Conservation (phyloP, 2,329 filamentous ascomycete genomes). For the Hypoxylon sp. region DNA sequence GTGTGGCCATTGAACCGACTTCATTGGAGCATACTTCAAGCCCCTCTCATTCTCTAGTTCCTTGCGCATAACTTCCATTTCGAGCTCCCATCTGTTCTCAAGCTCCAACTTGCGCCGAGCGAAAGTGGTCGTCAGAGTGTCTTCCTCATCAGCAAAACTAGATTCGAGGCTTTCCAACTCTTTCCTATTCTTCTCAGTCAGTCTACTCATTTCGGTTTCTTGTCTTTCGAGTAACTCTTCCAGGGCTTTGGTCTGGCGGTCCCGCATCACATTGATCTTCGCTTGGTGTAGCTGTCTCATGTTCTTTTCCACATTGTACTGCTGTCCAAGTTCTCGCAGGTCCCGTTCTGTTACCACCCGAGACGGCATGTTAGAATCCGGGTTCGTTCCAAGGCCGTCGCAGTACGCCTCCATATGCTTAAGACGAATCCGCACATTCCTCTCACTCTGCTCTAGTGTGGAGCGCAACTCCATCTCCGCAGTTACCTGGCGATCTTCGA, state of each 20-base stretch:
- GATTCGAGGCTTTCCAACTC: constrained; percentile 60
- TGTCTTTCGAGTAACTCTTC: constrained; percentile 66
- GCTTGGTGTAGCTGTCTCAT: constrained; percentile 67
- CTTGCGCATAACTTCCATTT: constrained; percentile 61
- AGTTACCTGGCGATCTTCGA: constrained; percentile 69
- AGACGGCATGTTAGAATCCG: constrained; percentile 52
- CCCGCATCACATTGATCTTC: constrained; percentile 72
- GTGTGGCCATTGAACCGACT: constrained; percentile 53
- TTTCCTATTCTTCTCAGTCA: constrained; percentile 56
- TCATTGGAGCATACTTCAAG: constrained; percentile 53
- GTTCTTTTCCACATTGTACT: constrained; percentile 67
- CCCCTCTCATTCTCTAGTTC: constrained; percentile 59
- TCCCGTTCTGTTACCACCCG: constrained; percentile 68
- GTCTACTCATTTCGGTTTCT: constrained; percentile 57
- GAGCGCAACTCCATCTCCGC: constrained; percentile 68
- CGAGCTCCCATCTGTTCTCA: constrained; percentile 60
- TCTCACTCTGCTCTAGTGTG: constrained; percentile 64
- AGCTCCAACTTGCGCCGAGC: constrained; percentile 55
- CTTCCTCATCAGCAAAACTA: constrained; percentile 59
- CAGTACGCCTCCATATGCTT: constrained; percentile 74
- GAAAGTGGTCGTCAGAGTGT: constrained; percentile 57
- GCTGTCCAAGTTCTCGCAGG: constrained; percentile 65
- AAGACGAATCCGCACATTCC: constrained; percentile 65
- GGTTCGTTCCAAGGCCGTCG: constrained; percentile 58
- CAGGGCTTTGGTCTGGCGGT: constrained; percentile 68